phyloP scores from a whole-genome alignment of 805 yeast species.

The Candida tallmaniae region DNA sequence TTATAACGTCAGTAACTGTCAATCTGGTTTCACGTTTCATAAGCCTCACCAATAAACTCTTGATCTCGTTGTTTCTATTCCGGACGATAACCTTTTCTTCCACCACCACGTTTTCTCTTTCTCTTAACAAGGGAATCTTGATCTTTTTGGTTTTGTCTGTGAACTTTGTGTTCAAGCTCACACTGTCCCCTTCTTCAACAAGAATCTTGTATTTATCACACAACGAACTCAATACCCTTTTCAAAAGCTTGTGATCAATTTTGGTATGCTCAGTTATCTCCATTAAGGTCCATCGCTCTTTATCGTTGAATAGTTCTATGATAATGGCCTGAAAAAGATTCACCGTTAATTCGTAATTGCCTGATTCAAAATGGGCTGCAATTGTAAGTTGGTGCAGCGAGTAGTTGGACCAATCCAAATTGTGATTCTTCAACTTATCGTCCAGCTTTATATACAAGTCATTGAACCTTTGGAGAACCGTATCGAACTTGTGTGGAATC shows the following conservation, averaged over 20 bases:
- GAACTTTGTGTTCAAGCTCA: slow-evolving; percentile 21
- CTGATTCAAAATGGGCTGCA: slow-evolving; percentile 25
- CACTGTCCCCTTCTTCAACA: slow-evolving; percentile 9
- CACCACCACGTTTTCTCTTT: slow-evolving; percentile 10
- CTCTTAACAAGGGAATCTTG: slow-evolving; percentile 26
- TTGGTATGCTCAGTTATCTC: slow-evolving; percentile 24
- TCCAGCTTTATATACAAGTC: slow-evolving; percentile 15
- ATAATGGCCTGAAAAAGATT: slow-evolving; percentile 44
- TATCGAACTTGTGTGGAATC: slow-evolving; percentile 20
- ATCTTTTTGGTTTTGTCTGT: slow-evolving; percentile 24
- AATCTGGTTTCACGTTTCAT: slow-evolving; percentile 27
- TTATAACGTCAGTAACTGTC: slow-evolving; percentile 24
- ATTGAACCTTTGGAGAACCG: slow-evolving; percentile 18
- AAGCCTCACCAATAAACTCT: slow-evolving; percentile 23
- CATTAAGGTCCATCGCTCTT: slow-evolving; percentile 14
- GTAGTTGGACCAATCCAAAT: slow-evolving; percentile 38
- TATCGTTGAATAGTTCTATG: slow-evolving; percentile 32
- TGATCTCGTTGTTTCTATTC: slow-evolving; percentile 26
- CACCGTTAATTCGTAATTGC: slow-evolving; percentile 29
- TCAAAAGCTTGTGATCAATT: slow-evolving; percentile 29
- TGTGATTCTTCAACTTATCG: slow-evolving; percentile 20
- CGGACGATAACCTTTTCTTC: slow-evolving; percentile 11
- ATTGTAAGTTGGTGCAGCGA: slow-evolving; percentile 39
- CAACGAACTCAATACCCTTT: slow-evolving; percentile 25
- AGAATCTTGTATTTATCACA: slow-evolving; percentile 29